A percentile compares a stretch with the other conserved stretches of the same genome.
Conservation (phyloP, 441 rosid species). For the Macaranga tanarius region DNA sequence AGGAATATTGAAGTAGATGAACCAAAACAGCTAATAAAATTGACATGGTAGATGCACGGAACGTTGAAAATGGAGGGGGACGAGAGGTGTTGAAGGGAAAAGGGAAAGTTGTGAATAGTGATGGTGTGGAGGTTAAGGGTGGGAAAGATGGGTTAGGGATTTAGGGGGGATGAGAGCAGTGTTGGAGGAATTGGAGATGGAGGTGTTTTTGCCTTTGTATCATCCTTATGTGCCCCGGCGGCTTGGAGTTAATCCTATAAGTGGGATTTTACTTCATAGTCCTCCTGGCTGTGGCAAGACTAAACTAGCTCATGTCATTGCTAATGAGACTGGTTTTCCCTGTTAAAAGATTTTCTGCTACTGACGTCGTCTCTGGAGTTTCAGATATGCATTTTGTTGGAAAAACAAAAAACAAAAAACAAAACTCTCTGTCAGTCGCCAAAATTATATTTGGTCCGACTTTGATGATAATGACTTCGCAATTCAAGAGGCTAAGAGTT, state of each 20-base stretch:
- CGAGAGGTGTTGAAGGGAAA: conserved; percentile 20
- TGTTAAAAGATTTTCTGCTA: conserved; percentile 80
- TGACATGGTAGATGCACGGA: conserved; percentile 32
- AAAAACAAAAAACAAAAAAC: too few relatives aligned
- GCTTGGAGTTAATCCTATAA: conserved; percentile 74
- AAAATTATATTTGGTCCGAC: too few relatives aligned
- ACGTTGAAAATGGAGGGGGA: conserved; percentile 36
- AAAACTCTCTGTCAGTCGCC: too few relatives aligned
- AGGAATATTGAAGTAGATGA: conserved; percentile 65
- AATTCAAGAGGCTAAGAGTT: conserved; percentile 80
- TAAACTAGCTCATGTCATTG: conserved; percentile 87
- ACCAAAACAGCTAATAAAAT: conserved; percentile 33
- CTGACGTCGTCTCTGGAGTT: conserved; percentile 86
- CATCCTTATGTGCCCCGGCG: conserved; percentile 61
- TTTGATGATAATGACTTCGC: conserved; percentile 52
- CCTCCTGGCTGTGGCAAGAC: conserved; percentile 99
- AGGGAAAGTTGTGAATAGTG: conserved; percentile 26
- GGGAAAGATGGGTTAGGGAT: conserved; percentile 64
- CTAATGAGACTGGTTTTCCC: conserved; percentile 83
- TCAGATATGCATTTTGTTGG: conserved; percentile 47
- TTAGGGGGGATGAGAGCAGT: conserved; percentile 72
- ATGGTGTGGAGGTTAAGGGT: conserved; percentile 32
- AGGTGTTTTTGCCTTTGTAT: conserved; percentile 69
- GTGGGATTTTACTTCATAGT: conserved; percentile 83
- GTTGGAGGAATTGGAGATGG: conserved; percentile 69